These are phyloP conservation scores for Brasilioporus rufonigricans DNA, from an alignment of 768 basidiomycete genomes.

Conservation along the genomic window DNA sequence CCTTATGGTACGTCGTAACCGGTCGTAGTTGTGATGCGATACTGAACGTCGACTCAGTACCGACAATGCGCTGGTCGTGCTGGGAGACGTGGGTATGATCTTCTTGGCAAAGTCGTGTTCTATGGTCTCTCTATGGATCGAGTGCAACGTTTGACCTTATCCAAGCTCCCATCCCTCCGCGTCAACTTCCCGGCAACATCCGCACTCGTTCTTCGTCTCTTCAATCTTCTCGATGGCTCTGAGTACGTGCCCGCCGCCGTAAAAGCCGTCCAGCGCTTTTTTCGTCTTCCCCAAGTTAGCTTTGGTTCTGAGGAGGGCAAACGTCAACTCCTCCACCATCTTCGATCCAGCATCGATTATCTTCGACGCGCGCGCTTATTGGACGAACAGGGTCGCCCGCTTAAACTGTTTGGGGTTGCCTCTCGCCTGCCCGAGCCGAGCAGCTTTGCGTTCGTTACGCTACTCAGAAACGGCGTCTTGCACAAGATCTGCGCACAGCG, in stretches of 20 bases:
- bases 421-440: conserved; percentile 63
- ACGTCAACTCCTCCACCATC: conserved; percentile 59
- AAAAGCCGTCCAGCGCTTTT: conserved; percentile 48
- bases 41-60: conserved; percentile 40
- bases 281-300: conserved; percentile 57
- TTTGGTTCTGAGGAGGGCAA: conserved; percentile 54
- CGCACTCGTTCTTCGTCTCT: conserved; percentile 61
- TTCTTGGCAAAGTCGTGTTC: conserved; percentile 70
- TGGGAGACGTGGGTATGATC: conserved; percentile 68
- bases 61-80: conserved; percentile 75
- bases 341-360: conserved; percentile 72
- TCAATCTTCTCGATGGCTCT: conserved; percentile 66
- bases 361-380: conserved; percentile 57
- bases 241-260: conserved; percentile 46
- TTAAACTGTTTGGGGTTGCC: conserved; percentile 54
- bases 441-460: conserved; percentile 61
- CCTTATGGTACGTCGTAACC: conserved; percentile 45
- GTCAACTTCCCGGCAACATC: conserved; percentile 67
- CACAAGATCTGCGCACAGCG: conserved; percentile 52
- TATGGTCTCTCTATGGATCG: conserved; percentile 64
- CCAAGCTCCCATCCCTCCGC: conserved; percentile 57
- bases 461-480: conserved; percentile 56
- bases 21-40: background rate
- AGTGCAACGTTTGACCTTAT: conserved; percentile 61
- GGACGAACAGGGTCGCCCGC: conserved; percentile 50